Evolutionary conservation across 305 asterid genomes (phyloP).

Genomic region (Fraxinus velutina): DNA sequence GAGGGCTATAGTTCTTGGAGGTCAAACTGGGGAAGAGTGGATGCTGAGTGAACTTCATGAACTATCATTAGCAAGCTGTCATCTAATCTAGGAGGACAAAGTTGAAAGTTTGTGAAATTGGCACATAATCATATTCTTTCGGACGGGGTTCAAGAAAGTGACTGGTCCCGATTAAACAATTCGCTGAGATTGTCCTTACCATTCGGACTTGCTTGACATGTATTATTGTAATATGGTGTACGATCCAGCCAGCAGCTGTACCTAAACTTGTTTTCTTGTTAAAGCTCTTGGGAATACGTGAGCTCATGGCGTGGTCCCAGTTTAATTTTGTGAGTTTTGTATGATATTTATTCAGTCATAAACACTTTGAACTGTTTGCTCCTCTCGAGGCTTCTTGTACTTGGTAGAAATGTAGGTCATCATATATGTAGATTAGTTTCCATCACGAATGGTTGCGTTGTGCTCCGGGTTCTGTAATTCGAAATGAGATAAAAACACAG

Average conservation of each 20-base stretch:
- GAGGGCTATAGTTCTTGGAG: slow-evolving; percentile 75
- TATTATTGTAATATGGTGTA: background rate
- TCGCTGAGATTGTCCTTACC: slow-evolving; percentile 17
- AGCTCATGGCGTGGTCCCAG: slow-evolving; percentile 23
- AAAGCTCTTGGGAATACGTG: slow-evolving; percentile 22
- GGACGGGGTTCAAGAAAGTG: slow-evolving; percentile 2
- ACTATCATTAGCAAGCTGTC: slow-evolving; percentile 52
- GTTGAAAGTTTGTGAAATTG: slow-evolving; percentile 4
- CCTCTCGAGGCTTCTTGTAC: slow-evolving; percentile 40
- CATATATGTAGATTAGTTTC: slow-evolving; percentile 34
- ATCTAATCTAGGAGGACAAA: slow-evolving; percentile 22
- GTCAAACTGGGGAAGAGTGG: slow-evolving; percentile 91
- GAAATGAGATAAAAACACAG: slow-evolving; percentile 27
- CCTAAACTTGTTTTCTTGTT: slow-evolving; percentile 14
- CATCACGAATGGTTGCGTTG: slow-evolving; percentile 30
- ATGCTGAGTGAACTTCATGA: slow-evolving; percentile 76
- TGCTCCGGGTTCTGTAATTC: slow-evolving; percentile 39
- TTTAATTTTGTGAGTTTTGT: slow-evolving; percentile 26
- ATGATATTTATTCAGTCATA: slow-evolving; percentile 13
- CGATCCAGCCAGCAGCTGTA: slow-evolving; percentile 5
- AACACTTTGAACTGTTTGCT: slow-evolving; percentile 21
- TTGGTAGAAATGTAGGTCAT: slow-evolving; percentile 38
- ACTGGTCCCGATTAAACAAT: slow-evolving; percentile 13
- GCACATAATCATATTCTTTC: slow-evolving; percentile 12
- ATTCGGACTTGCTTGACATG: slow-evolving; percentile 16